phyloP scores from a whole-genome alignment of 768 basidiomycete genomes.

The Grammothele lineata region DNA sequence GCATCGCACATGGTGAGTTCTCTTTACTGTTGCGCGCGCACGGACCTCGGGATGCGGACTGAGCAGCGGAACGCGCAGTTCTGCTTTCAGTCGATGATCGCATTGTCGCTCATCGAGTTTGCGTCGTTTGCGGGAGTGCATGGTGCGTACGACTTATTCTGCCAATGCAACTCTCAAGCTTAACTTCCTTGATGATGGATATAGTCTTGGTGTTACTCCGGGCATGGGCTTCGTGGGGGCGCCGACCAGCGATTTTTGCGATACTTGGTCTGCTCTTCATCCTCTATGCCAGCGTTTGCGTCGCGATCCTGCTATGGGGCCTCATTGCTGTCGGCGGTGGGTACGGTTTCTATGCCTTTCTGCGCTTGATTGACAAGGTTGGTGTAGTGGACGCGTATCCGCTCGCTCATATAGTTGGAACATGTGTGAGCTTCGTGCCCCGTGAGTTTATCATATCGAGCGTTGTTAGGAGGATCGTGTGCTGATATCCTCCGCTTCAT shows the following conservation, averaged over 20 bases:
- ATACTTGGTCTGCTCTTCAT: slow-evolving; percentile 5
- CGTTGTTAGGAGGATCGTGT: too few relatives aligned
- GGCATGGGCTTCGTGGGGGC: slow-evolving; percentile 15
- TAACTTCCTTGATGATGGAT: neutral
- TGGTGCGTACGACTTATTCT: slow-evolving; percentile 5
- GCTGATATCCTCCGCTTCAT: too few relatives aligned
- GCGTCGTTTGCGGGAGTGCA: slow-evolving; percentile 10
- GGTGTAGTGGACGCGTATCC: slow-evolving; percentile 1
- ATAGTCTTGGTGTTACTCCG: slow-evolving; percentile 13
- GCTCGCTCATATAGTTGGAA: neutral
- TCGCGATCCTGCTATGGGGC: slow-evolving; percentile 4
- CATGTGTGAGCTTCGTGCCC: slow-evolving; percentile 7
- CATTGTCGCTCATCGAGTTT: slow-evolving; percentile 8
- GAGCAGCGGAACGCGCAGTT: neutral
- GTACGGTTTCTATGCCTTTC: neutral
- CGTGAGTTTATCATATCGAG: slow-evolving; percentile 4
- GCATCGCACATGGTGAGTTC: neutral
- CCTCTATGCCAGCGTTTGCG: slow-evolving; percentile 3
- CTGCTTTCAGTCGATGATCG: slow-evolving; percentile 3
- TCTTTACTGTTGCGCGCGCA: too few relatives aligned
- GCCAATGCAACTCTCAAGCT: neutral
- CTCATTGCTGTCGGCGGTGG: slow-evolving; percentile 4
- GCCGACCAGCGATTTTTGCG: slow-evolving; percentile 5
- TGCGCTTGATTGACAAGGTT: neutral
- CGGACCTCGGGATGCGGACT: neutral